Conservation (phyloP, 345 rosid species). For the Populus davidiana region DNA sequence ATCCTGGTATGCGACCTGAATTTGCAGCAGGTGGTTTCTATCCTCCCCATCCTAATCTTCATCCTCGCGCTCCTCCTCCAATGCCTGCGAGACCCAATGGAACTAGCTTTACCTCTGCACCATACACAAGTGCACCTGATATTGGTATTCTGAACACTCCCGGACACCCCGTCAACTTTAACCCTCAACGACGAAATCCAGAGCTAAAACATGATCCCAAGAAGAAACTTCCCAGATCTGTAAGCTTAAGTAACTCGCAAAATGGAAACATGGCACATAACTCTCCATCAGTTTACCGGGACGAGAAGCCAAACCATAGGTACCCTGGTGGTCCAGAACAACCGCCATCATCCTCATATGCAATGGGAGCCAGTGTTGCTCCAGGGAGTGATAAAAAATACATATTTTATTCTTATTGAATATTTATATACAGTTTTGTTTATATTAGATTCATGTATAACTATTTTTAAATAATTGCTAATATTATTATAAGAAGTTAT, state of each 20-base stretch:
- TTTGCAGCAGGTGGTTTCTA: conserved; percentile 4
- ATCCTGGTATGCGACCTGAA: conserved; percentile 17
- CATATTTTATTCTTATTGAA: too few relatives aligned
- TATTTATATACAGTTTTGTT: too few relatives aligned
- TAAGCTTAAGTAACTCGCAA: conserved; percentile 16
- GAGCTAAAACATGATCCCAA: conserved; percentile 22
- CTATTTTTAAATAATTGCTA: too few relatives aligned
- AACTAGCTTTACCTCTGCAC: conserved; percentile 5
- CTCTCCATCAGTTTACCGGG: conserved; percentile 3
- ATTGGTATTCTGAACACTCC: conserved; percentile 24
- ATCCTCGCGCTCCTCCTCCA: background rate
- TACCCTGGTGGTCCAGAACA: conserved; percentile 18
- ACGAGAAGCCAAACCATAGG: conserved; percentile 16
- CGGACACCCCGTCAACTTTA: conserved; percentile 18
- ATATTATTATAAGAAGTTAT: too few relatives aligned
- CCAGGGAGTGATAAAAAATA: conserved; percentile 11
- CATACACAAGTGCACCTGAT: conserved; percentile 24
- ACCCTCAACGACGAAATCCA: conserved; percentile 23
- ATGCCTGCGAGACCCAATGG: conserved; percentile 26
- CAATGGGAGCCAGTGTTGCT: conserved; percentile 8
- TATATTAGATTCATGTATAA: too few relatives aligned
- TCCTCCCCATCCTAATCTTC: conserved; percentile 16
- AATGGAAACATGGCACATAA: conserved; percentile 24
- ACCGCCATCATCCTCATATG: conserved; percentile 15
- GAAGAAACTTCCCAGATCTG: conserved; percentile 13